These are phyloP conservation scores for Penicillium sp. DNA, from an alignment of 2,329 filamentous ascomycete genomes.

Conservation along the genomic window DNA sequence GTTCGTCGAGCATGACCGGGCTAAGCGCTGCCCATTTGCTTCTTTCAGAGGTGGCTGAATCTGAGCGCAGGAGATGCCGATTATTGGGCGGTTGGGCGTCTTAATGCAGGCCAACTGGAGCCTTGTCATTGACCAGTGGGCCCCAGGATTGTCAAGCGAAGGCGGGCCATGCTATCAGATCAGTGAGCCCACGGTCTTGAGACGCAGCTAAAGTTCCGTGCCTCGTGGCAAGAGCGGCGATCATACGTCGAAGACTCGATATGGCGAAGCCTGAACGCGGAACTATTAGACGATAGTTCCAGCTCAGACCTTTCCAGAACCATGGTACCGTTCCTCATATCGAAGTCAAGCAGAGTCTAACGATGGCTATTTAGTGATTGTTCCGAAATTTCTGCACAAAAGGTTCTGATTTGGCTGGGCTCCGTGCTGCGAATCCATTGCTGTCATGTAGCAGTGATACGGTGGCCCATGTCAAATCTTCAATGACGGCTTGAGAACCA, in stretches of 20 bases:
- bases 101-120: not conserved
- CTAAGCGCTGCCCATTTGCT: constrained; percentile 1
- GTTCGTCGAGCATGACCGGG: not conserved
- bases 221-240: constrained; percentile 8
- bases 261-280: not conserved
- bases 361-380: no score
- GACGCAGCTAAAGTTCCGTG: not conserved
- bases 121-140: constrained; percentile 5
- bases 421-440: not conserved
- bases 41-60: not conserved
- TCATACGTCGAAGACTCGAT: not conserved
- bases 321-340: not conserved
- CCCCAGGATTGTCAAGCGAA: not conserved
- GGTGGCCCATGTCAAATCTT: not conserved
- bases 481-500: not conserved
- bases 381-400: not conserved
- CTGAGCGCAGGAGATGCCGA: not conserved
- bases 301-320: not conserved
- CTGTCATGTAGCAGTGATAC: not conserved
- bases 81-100: not conserved
- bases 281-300: constrained; percentile 4
- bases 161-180: constrained; percentile 5
- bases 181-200: constrained; percentile 6
- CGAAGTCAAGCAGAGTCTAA: not conserved
- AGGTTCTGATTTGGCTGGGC: not conserved